These are phyloP conservation scores for Debaryomyces sp. DNA, from an alignment of 1,139 yeast genomes.

Conservation along the genomic window DNA sequence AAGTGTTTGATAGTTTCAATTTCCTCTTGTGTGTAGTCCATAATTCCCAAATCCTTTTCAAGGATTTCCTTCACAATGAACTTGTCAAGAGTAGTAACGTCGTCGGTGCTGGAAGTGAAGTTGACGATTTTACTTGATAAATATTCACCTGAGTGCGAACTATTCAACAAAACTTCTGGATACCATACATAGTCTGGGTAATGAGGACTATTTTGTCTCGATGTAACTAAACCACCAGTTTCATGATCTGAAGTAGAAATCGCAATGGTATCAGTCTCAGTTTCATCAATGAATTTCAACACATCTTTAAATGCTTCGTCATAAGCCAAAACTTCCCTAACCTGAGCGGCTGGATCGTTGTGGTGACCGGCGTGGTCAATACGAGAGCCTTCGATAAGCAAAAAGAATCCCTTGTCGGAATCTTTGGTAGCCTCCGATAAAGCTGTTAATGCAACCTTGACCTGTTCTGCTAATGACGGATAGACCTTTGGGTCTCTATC, in stretches of 20 bases:
- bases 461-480: conserved; percentile 78
- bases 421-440: conserved; percentile 64
- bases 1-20: conserved; percentile 31
- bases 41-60: conserved; percentile 60
- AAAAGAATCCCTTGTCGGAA: conserved; percentile 76
- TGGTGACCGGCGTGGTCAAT: conserved; percentile 92
- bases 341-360: conserved; percentile 87
- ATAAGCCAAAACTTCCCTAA: conserved; percentile 54
- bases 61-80: conserved; percentile 56
- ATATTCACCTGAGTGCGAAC: conserved; percentile 74
- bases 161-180: conserved; percentile 67
- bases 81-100: conserved; percentile 33
- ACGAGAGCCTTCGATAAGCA: conserved; percentile 83
- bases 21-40: conserved; percentile 54
- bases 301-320: conserved; percentile 77
- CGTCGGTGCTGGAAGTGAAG: conserved; percentile 23
- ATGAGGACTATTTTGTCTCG: conserved; percentile 63
- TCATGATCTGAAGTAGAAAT: conserved; percentile 88
- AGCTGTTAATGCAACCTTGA: conserved; percentile 67
- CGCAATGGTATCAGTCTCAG: conserved; percentile 72
- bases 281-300: conserved; percentile 59
- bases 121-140: conserved; percentile 38
- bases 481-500: conserved; percentile 61
- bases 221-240: conserved; percentile 80
- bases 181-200: conserved; percentile 68